Evolutionary conservation across 163 green algal species (phyloP).

Genomic region (Chlamydomonas reinhardtii): DNA sequence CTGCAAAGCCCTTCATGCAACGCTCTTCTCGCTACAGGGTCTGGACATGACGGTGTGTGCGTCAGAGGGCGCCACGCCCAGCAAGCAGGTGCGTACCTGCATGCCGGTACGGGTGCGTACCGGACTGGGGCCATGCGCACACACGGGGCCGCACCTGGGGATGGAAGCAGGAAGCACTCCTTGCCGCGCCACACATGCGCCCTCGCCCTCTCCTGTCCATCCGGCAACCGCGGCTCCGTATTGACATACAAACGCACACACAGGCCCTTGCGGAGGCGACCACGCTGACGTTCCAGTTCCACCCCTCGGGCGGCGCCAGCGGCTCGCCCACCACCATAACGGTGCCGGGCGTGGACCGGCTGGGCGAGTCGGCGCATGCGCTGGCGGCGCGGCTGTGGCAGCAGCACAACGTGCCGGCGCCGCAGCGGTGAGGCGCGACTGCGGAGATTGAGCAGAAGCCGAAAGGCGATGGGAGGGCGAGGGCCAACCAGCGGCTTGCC

Average conservation of each 20-base stretch:
- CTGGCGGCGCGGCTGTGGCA: slow-evolving; percentile 76
- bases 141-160: too few relatives aligned
- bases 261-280: slow-evolving; percentile 69
- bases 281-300: slow-evolving; percentile 86
- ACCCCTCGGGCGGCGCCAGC: slow-evolving; percentile 50
- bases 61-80: slow-evolving; percentile 43
- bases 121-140: too few relatives aligned
- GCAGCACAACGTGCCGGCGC: slow-evolving; percentile 72
- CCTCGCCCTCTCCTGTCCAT: too few relatives aligned
- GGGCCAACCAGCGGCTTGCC: too few relatives aligned
- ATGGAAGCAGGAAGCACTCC: too few relatives aligned
- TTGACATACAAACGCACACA: too few relatives aligned
- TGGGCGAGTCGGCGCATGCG: slow-evolving; percentile 67
- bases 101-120: too few relatives aligned
- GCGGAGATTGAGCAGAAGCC: too few relatives aligned
- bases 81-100: slow-evolving; percentile 50
- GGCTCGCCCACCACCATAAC: slow-evolving; percentile 55
- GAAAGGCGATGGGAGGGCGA: too few relatives aligned
- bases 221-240: too few relatives aligned
- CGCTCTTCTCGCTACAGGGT: slow-evolving; percentile 60
- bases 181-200: too few relatives aligned
- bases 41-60: slow-evolving; percentile 80
- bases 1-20: too few relatives aligned
- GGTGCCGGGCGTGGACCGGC: slow-evolving; percentile 65
- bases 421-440: slow-evolving; percentile 64